Percentiles rank a stretch among this genome's conserved stretches.
These are phyloP conservation scores for Exobasidium cylindrosporum DNA, from an alignment of 1,284 basidiomycete genomes.

Conservation along the genomic window DNA sequence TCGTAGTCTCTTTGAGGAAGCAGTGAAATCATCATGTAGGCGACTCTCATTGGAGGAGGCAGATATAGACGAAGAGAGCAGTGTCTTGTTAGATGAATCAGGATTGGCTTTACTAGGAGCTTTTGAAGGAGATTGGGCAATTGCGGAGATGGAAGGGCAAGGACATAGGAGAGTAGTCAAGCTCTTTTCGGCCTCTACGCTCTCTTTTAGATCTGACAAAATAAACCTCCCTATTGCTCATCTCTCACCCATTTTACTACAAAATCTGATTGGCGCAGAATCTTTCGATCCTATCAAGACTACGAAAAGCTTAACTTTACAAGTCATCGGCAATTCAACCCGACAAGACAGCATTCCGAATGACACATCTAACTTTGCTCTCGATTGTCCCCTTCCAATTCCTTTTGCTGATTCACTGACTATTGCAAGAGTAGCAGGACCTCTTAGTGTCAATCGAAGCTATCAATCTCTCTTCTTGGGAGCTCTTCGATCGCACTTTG, in stretches of 20 bases:
- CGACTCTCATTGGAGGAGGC: slow-evolving; percentile 9
- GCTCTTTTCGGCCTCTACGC: slow-evolving; percentile 20
- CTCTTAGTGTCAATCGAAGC: slow-evolving; percentile 69
- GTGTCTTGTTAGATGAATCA: slow-evolving; percentile 37
- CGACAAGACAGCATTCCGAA: not conserved
- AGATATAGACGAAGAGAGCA: slow-evolving; percentile 43
- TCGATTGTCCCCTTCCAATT: slow-evolving; percentile 33
- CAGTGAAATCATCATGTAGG: slow-evolving; percentile 3
- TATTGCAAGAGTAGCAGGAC: slow-evolving; percentile 78
- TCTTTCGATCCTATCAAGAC: slow-evolving; percentile 18
- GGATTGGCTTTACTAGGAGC: slow-evolving; percentile 73
- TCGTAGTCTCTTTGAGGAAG: not conserved
- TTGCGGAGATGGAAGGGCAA: slow-evolving; percentile 44
- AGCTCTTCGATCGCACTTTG: slow-evolving; percentile 70
- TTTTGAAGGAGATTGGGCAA: slow-evolving; percentile 83
- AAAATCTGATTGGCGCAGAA: slow-evolving; percentile 33
- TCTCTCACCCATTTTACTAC: slow-evolving; percentile 36
- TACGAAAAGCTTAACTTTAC: not conserved
- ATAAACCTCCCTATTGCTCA: slow-evolving; percentile 11
- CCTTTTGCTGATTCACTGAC: slow-evolving; percentile 61
- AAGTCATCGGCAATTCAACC: not conserved
- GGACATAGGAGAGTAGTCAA: slow-evolving; percentile 31
- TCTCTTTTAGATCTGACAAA: not conserved
- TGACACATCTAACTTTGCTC: not conserved
- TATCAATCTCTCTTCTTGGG: slow-evolving; percentile 71